Evolutionary conservation across 768 basidiomycete genomes (phyloP).

Genomic region (Leccinellum luteum): DNA sequence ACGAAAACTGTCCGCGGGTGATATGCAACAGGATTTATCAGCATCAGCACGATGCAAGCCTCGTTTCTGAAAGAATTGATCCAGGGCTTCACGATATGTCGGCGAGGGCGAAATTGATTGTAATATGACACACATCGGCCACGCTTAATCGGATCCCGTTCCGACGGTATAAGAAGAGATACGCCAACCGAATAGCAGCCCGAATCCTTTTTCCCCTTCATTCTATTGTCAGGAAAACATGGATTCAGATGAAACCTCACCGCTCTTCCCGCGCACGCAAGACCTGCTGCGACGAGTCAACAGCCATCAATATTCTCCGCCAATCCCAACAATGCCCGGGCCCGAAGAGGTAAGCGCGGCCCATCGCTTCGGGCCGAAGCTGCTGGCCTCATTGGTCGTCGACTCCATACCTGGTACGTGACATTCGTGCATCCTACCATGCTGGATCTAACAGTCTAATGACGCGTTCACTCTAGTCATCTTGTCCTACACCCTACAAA

Average conservation of each 20-base stretch:
- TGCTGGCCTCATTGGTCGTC: conserved; percentile 48
- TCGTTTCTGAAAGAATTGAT: conserved; percentile 19
- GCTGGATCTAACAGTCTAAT: not conserved
- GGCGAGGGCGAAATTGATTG: not conserved
- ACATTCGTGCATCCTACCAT: not conserved
- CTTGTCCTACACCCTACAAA: conserved; percentile 68
- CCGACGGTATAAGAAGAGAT: conserved; percentile 17
- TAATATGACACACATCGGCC: not conserved
- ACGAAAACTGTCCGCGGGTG: not conserved
- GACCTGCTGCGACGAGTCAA: conserved; percentile 7
- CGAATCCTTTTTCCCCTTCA: conserved; percentile 4
- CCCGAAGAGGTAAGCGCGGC: conserved; percentile 31
- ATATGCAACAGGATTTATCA: conserved; percentile 1
- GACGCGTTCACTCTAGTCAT: conserved; percentile 45
- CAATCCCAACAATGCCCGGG: conserved; percentile 20
- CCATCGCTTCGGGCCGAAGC: conserved; percentile 23
- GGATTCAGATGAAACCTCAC: conserved; percentile 28
- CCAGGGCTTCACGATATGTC: not conserved
- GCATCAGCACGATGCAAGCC: conserved; percentile 33
- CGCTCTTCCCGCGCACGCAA: conserved; percentile 26
- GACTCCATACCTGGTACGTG: conserved; percentile 59
- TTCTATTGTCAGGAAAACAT: conserved; percentile 14
- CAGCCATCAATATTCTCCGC: conserved; percentile 6
- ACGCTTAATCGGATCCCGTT: conserved; percentile 7
- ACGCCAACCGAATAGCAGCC: not conserved